A percentile compares a stretch with the other conserved stretches of the same genome.
phyloP scores from a whole-genome alignment of 257 asterid genomes.

The Plantago major region DNA sequence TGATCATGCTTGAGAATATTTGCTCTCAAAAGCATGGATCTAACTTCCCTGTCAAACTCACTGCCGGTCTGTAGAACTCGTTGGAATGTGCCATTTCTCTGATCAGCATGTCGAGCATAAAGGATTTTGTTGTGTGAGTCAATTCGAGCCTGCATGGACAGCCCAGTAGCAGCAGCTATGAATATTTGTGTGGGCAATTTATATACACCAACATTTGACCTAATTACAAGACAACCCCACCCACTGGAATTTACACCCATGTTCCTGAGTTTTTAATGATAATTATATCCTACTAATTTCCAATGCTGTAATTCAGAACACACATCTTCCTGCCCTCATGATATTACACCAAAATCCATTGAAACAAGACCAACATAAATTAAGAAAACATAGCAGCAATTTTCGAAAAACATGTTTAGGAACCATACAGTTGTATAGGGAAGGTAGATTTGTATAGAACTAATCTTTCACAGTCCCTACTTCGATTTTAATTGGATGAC shows the following conservation, averaged over 20 bases:
- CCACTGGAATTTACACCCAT: background rate
- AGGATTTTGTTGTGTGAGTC: conserved; percentile 93
- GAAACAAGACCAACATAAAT: no score
- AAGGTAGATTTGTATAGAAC: background rate
- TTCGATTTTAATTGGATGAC: background rate
- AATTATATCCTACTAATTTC: no score
- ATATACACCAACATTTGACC: background rate
- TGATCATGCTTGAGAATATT: conserved; percentile 77
- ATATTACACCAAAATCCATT: no score
- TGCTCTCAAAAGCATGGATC: conserved; percentile 86
- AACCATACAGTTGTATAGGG: no score
- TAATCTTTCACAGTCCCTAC: no score
- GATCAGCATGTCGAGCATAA: conserved; percentile 96
- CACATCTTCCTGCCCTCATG: no score
- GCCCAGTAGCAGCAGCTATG: background rate
- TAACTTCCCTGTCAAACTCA: conserved; percentile 76
- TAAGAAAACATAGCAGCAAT: no score
- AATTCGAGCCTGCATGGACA: conserved; percentile 73
- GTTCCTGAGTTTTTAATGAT: background rate
- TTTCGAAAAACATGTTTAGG: no score
- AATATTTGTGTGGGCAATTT: background rate
- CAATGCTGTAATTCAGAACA: no score
- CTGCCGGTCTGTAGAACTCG: conserved; percentile 73
- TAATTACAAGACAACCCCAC: background rate
- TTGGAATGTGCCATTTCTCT: conserved; percentile 91